These are phyloP conservation scores for Halocafeteria seosinensis DNA, from an alignment of 108 stramenopile genomes.

Conservation along the genomic window DNA sequence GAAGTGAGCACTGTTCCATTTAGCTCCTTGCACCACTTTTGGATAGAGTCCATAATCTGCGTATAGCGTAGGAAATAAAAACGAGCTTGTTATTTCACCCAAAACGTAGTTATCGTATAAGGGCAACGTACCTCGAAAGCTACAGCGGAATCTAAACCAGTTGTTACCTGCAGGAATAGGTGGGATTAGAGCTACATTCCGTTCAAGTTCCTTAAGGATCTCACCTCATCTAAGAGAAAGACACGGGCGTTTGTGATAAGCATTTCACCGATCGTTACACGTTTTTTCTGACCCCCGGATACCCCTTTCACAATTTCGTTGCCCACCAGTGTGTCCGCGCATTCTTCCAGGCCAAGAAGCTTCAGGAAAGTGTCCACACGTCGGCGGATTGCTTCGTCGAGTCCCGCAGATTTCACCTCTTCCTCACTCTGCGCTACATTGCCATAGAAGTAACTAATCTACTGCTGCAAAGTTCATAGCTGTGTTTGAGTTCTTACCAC, in stretches of 20 bases:
- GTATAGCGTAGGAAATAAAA: too few species aligned
- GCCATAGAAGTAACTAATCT: too few species aligned
- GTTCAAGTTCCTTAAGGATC: too few species aligned
- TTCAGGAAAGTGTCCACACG: not conserved
- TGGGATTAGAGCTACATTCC: too few species aligned
- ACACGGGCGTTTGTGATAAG: constrained; percentile 21
- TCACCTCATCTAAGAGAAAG: constrained; percentile 45
- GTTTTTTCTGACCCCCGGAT: constrained; percentile 57
- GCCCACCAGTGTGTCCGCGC: constrained; percentile 32
- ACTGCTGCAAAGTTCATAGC: too few species aligned
- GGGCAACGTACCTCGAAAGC: too few species aligned
- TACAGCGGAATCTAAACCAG: constrained; percentile 55
- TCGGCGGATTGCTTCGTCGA: not conserved
- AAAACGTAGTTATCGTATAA: too few species aligned
- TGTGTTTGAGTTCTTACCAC: too few species aligned
- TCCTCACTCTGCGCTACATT: too few species aligned
- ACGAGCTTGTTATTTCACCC: too few species aligned
- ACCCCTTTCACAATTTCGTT: constrained; percentile 55
- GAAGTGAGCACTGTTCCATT: constrained; percentile 36
- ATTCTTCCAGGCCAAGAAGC: constrained; percentile 26
- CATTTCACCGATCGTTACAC: constrained; percentile 67
- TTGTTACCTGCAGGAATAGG: too few species aligned
- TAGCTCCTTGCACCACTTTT: constrained; percentile 18
- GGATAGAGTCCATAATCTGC: constrained; percentile 41
- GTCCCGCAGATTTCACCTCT: not conserved